Base-by-base conservation (phyloP, 2,329 filamentous ascomycete genomes). In the Xylaria sp. region DNA sequence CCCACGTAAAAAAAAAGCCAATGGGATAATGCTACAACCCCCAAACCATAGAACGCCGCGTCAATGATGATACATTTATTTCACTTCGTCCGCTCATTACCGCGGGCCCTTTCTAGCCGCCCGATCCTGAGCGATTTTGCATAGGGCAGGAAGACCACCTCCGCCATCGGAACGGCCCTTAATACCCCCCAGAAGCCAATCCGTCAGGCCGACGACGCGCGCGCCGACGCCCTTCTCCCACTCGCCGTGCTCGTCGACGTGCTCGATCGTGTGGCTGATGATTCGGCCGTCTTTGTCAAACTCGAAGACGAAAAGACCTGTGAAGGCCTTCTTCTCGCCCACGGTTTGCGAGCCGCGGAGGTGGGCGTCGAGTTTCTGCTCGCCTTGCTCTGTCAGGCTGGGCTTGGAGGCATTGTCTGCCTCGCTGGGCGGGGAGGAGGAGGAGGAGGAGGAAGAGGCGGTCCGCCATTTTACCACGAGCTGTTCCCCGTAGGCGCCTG, bases 391-490 rank as follows among this genome's bases (percentile, higher is more conserved):
- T 37, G 72, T 73, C 60, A 80, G 72, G 63, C 75, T 76, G 29
- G 75, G 72, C 51, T 69, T 73, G 60, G 73, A 71, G 42, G 72
- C 75, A 32, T 82, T 83, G 0, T 83, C 82, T 72, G 86, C 88
- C 55, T 86, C 69, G 9, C 48, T 54, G 2, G 60, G 67, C 85
- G 62, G 44, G 6, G 67, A 59, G 3, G 66, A 70, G 27, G 83
- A 80, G 0, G 93, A 51, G 6, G 67, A 59, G 3, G 66, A 51
- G 6, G 67, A 59, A 3, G 66, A 70, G 27, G 83, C 80, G 0
- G 93, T 94, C 78, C 91, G 91, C 96, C 96, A 99, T 65, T 93
- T 91, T 27, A 98, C 95, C 23, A 98, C 90, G 40, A 98, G 87
- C 81, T 96, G 93, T 80, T 98, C 95, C 58, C 88, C 85, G 57